Conservation (phyloP, 2,329 filamentous ascomycete genomes). For the Cordyceps fumosorosea region DNA sequence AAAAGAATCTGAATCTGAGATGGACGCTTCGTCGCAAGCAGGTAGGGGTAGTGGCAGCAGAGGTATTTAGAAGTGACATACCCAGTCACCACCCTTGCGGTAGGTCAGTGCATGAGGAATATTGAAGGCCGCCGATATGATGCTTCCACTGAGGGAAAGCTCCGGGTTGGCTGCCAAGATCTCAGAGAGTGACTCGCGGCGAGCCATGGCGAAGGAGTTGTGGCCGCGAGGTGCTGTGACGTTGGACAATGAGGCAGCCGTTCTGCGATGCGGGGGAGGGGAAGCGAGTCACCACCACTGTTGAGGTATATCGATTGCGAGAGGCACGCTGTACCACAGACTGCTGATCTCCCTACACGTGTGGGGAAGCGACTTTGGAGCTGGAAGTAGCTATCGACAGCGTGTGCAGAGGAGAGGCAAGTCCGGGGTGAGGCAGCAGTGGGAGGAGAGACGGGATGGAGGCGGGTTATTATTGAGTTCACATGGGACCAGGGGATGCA, state of each 20-base stretch:
- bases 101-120: conserved; percentile 55
- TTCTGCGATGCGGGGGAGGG: conserved; percentile 13
- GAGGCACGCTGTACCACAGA: background rate
- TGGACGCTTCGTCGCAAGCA: background rate
- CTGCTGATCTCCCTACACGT: background rate
- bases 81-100: conserved; percentile 54
- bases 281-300: background rate
- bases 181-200: conserved; percentile 47
- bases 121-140: conserved; percentile 60
- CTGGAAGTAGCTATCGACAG: background rate
- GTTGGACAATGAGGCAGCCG: conserved; percentile 6
- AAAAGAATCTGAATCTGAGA: conserved; percentile 7
- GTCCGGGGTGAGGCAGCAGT: background rate
- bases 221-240: conserved; percentile 10
- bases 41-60: background rate
- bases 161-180: conserved; percentile 51
- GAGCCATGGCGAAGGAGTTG: conserved; percentile 31
- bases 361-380: background rate
- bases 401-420: background rate
- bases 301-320: background rate
- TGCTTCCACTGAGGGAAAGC: conserved; percentile 54
- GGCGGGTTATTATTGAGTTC: conserved; percentile 5
- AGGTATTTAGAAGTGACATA: conserved; percentile 23
- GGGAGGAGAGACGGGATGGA: background rate
- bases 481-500: conserved; percentile 11